Base-by-base conservation (phyloP, 2,329 filamentous ascomycete species). In the Aspergillus aculeatinus region DNA sequence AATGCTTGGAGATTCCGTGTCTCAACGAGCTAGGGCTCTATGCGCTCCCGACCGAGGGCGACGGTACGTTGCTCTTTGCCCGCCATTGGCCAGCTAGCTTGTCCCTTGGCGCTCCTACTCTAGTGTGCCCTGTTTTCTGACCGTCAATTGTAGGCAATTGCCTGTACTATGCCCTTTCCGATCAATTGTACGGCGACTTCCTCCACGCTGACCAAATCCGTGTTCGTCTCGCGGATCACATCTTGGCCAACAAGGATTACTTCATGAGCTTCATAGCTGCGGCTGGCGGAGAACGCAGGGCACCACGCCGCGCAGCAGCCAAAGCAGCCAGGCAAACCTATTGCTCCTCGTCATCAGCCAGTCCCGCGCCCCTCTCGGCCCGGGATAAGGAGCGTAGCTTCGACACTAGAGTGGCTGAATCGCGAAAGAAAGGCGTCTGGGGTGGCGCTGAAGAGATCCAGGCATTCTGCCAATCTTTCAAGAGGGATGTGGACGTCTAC, bases 361-460 rank as follows among this genome's bases (percentile, higher is more conserved):
- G 79, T 65, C 77, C 69, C 19, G 62, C 66, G 9, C 62, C 75
- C 55, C 74, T 75, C 27, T 82, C 83, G 23, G 74, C 79, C 56
- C 80, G 81, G 61, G 82, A 87, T 64, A 80, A 85, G 58, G 79
- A 86, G 68, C 80, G 82, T 67, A 82, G 86, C 67, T 82, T 87
- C 66, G 80, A 81, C 69, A 79, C 80, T 35, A 85, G 87, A 71
- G 77, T 90, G 12, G 75, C 80, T 62, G 78, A 80, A 58, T 89
- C 89, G 81, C 82, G 84, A 31, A 81, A 82, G 67, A 79, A 81
- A 31, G 84, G 85, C 55, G 83, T 83, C 44, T 90, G 84, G 75
- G 88, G 86, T 27, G 87, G 88, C 69, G 87, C 89, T 60, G 82
- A 88, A 76, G 87, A 89, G 74, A 83, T 91, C 49, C 81, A 82